Evolutionary conservation across 2,329 filamentous ascomycete species (phyloP).

Genomic region (Thielaviopsis punctulata): DNA sequence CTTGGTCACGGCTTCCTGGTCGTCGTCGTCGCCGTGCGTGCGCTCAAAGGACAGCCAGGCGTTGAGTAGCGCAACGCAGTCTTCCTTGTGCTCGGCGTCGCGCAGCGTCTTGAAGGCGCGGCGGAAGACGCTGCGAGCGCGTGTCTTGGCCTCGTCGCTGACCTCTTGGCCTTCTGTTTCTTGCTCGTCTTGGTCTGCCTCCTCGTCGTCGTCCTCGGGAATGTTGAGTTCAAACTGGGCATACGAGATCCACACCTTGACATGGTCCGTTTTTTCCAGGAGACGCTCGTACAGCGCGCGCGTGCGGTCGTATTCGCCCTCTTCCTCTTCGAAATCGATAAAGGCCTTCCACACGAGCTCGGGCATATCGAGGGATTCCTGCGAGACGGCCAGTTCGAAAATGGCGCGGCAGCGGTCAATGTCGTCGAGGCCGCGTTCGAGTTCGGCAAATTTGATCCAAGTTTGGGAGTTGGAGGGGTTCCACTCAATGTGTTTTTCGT

Average conservation of each 20-base stretch:
- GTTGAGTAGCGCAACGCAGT: slow-evolving; percentile 79
- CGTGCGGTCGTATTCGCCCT: slow-evolving; percentile 74
- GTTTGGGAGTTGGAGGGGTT: slow-evolving; percentile 80
- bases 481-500: slow-evolving; percentile 87
- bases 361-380: slow-evolving; percentile 83
- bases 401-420: slow-evolving; percentile 75
- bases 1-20: slow-evolving; percentile 68
- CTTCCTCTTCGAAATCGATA: slow-evolving; percentile 96
- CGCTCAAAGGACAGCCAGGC: slow-evolving; percentile 88
- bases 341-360: slow-evolving; percentile 96
- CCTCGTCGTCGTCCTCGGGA: slow-evolving; percentile 53
- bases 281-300: slow-evolving; percentile 76
- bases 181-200: slow-evolving; percentile 33
- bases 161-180: slow-evolving; percentile 51
- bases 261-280: slow-evolving; percentile 86
- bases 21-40: slow-evolving; percentile 57
- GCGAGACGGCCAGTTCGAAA: slow-evolving; percentile 74
- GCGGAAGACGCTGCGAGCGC: slow-evolving; percentile 70
- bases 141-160: slow-evolving; percentile 66
- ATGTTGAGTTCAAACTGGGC: slow-evolving; percentile 97
- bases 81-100: slow-evolving; percentile 78
- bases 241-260: slow-evolving; percentile 98
- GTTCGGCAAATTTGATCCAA: slow-evolving; percentile 91
- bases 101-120: slow-evolving; percentile 77
- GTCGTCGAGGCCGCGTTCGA: slow-evolving; percentile 84